Base-by-base conservation (phyloP, 345 rosid genomes). In the Abelmoschus esculentus region DNA sequence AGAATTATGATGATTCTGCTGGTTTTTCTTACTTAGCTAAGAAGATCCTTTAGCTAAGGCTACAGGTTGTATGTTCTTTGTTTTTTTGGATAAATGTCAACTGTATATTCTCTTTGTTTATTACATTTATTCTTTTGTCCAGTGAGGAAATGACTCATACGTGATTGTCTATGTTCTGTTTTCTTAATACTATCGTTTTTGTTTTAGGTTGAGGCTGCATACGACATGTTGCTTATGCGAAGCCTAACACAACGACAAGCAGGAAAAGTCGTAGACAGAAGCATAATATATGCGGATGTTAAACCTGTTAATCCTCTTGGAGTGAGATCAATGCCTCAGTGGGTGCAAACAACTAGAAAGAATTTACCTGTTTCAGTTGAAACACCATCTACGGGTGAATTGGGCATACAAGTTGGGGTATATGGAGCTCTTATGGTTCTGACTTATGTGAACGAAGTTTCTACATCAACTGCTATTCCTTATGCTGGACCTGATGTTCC, bases 221-320 rank as follows among this genome's bases (percentile, higher is more conserved):
- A 91, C 80, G 97, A 95, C 73, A 91, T 95, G 99, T 70, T 95
- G 81, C 97, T 91, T 72, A 91, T 91, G 99, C 85, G 80, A 74
- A 95, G 97, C 80, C 81, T 95, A 56, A 87, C 90, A 73, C 99
- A 84, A 82, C 91, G 99, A 42, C 87, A 85, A 78, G 82, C 93
- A 26, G 99, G 97, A 58, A 95, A 90, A 80, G 97, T 91, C 29
- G 85, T 80, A 57, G 81, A 80, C 77, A 87, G 87, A 80, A 83
- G 75, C 76, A 80, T 95, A 47, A 89, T 93, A 4, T 95, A 87
- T 79, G 99, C 99, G 5, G 97, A 95, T 82, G 99, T 95, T 69
- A 91, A 91, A 79, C 82, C 91, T 36, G 80, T 61, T 32, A 74
- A 64, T 67, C 65, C 88, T 19, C 67, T 83, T 19, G 85, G 84